phyloP scores from a whole-genome alignment of 2,329 filamentous ascomycete genomes.

The Fusarium secorum region DNA sequence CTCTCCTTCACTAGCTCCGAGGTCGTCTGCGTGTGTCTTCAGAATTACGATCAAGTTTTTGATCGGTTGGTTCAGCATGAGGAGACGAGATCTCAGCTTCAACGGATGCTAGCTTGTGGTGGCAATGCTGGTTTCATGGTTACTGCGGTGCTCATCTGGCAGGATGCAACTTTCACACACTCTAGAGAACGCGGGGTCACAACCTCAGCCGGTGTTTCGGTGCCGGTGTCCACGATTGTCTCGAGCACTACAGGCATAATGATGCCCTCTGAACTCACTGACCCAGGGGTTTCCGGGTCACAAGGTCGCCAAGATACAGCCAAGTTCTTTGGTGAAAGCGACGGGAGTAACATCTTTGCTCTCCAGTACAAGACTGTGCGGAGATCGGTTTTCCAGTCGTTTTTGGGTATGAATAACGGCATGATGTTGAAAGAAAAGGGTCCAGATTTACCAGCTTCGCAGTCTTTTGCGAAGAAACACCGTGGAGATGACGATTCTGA shows the following conservation, averaged over 20 bases:
- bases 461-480: neutral
- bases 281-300: neutral
- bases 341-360: neutral
- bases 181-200: neutral
- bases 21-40: neutral
- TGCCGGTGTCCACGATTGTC: neutral
- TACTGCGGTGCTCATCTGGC: neutral
- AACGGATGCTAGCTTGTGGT: neutral
- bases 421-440: neutral
- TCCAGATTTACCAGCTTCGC: neutral
- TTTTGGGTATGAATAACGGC: neutral
- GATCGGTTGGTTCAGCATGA: neutral
- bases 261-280: neutral
- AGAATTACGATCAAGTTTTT: neutral
- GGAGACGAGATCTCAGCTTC: neutral
- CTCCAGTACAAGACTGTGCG: neutral
- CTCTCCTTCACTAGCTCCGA: neutral
- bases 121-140: neutral
- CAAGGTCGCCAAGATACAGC: neutral
- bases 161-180: neutral
- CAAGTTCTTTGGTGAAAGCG: neutral
- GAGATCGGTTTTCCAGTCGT: neutral
- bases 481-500: neutral
- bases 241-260: neutral
- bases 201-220: neutral